Base-by-base conservation (phyloP, 306 rosid genomes). In the Rosa lucieae region DNA sequence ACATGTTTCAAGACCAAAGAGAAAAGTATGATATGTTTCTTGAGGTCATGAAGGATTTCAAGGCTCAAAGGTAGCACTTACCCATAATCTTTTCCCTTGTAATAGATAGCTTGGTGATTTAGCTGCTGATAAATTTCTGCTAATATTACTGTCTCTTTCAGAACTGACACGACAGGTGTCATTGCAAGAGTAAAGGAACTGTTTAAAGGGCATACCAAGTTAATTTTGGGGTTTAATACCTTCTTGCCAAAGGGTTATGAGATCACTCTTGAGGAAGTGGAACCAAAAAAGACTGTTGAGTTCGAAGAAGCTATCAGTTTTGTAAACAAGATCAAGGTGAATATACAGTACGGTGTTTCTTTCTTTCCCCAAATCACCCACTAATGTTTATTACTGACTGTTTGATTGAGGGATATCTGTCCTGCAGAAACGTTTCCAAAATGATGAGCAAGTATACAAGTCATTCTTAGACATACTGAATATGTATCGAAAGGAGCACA, bases 251-350 rank as follows among this genome's bases (percentile, higher is more conserved):
- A 93, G 87, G 99, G 99, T 14, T 96, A 80, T 84, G 99, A 90
- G 86, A 96, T 96, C 79, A 96, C 98, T 11, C 90, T 90, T 14
- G 98, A 93, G 10, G 98, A 91, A 52, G 98, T 87, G 37, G 91
- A 88, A 71, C 89, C 81, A 21, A 96, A 96, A 91, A 96, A 93
- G 89, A 89, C 97, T 0, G 93, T 96, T 84, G 97, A 93, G 78
- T 96, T 96, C 78, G 97, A 93, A 55, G 98, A 96, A 91, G 99
- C 99, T 74, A 96, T 96, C 79, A 93, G 91, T 83, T 96, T 96
- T 78, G 99, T 96, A 46, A 92, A 90, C 89, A 96, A 93, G 93
- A 96, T 96, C 85, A 96, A 96, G 99, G 99, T 96, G 73, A 83
- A 61, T 44, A 21, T 26, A 26, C 5, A 62, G 21, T 39, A 15